phyloP scores from a whole-genome alignment of 2,329 filamentous ascomycete species.

The Coccinonectria pachysandricola region DNA sequence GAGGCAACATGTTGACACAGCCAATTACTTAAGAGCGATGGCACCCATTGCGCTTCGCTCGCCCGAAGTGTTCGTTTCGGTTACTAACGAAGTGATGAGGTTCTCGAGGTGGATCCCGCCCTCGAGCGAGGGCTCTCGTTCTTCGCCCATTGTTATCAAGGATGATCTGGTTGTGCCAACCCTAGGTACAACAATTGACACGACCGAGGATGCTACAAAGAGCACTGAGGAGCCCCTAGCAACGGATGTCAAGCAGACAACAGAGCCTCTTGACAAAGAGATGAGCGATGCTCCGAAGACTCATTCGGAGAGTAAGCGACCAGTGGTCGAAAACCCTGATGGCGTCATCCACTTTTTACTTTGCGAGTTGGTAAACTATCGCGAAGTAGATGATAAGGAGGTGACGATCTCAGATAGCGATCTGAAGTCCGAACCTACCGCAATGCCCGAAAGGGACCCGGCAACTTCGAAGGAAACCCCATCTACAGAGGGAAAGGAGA shows the following conservation, averaged over 20 bases:
- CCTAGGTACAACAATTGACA: constrained; percentile 7
- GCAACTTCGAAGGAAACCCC: constrained; percentile 22
- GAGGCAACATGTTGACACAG: constrained; percentile 54
- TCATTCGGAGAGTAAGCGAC: constrained; percentile 60
- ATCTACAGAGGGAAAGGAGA: constrained; percentile 37
- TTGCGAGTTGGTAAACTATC: constrained; percentile 83
- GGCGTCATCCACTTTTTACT: constrained; percentile 92
- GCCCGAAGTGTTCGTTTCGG: constrained; percentile 76
- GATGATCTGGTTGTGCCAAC: constrained; percentile 17
- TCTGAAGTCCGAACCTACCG: constrained; percentile 24
- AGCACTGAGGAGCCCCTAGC: no score
- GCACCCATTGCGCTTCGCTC: constrained; percentile 71
- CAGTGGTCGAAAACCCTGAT: constrained; percentile 83
- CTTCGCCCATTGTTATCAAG: constrained; percentile 32
- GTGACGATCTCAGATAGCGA: constrained; percentile 34
- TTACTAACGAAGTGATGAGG: constrained; percentile 76
- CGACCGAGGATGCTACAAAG: no score
- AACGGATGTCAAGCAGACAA: constrained; percentile 48
- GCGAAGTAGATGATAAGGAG: constrained; percentile 83
- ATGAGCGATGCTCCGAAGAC: constrained; percentile 56
- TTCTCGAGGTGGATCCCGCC: constrained; percentile 49
- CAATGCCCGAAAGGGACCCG: constrained; percentile 15
- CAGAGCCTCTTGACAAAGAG: constrained; percentile 48
- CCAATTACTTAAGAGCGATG: constrained; percentile 64
- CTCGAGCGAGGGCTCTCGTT: constrained; percentile 22